phyloP scores from a whole-genome alignment of 2,329 filamentous ascomycete genomes.

The Cercospora zeae-maydis region DNA sequence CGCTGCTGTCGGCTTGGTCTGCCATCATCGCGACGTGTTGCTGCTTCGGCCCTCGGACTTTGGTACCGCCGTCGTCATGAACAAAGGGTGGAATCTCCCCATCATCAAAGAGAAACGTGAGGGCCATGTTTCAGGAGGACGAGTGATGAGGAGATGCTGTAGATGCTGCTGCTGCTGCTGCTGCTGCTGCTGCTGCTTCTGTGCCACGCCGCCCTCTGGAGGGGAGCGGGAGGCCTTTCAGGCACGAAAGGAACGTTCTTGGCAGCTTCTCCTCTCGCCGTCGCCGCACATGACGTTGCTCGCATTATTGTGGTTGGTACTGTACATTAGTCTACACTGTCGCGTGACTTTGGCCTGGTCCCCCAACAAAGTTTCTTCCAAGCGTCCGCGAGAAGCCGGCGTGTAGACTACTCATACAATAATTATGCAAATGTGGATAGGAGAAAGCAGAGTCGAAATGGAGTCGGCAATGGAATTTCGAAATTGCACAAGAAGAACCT shows the following conservation, averaged over 20 bases:
- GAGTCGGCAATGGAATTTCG: too few relatives aligned
- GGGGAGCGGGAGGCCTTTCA: background rate
- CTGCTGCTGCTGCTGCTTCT: too few relatives aligned
- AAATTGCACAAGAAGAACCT: background rate
- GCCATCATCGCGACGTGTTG: background rate
- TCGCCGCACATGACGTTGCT: constrained; percentile 9
- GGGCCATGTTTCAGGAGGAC: background rate
- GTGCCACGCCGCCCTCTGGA: constrained; percentile 2
- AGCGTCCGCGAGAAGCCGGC: background rate
- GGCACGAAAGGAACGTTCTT: constrained; percentile 7
- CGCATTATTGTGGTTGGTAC: background rate
- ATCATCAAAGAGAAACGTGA: background rate
- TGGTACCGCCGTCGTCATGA: constrained; percentile 4
- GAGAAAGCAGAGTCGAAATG: background rate
- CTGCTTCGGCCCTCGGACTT: background rate
- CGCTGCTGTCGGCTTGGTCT: background rate
- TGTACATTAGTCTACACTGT: too few relatives aligned
- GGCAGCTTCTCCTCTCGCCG: background rate
- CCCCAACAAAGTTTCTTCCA: background rate
- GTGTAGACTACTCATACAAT: too few relatives aligned
- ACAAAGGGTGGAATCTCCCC: constrained; percentile 1
- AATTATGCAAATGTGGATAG: too few relatives aligned
- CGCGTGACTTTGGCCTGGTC: background rate
- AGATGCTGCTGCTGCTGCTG: too few relatives aligned
- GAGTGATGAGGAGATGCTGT: background rate